Evolutionary conservation across 208 protist species (phyloP).

Genomic region (Leishmania arabica): DNA sequence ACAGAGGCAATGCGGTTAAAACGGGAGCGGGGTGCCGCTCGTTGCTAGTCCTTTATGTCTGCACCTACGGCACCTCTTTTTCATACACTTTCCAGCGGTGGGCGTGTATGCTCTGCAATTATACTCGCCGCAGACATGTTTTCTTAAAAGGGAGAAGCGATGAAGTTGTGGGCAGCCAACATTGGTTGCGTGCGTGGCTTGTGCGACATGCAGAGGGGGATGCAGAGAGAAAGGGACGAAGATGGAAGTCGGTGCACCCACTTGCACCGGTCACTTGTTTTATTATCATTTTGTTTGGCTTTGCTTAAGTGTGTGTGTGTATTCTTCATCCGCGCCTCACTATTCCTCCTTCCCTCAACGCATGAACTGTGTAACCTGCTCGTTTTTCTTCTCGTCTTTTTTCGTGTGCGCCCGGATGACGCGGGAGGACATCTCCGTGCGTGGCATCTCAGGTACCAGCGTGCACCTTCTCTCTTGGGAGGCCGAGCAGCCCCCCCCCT

Average conservation of each 20-base stretch:
- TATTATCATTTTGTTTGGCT: not conserved
- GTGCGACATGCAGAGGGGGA: not conserved
- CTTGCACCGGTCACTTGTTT: not conserved
- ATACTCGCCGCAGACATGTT: not conserved
- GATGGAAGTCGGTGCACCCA: not conserved
- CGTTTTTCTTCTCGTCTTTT: constrained; percentile 6
- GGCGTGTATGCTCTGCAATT: not conserved
- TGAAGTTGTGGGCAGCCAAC: not conserved
- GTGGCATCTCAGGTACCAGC: not conserved
- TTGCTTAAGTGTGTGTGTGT: not conserved
- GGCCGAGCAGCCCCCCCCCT: not conserved
- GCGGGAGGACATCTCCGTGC: not conserved
- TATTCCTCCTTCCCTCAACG: not conserved
- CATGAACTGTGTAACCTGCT: not conserved
- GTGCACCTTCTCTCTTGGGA: not conserved
- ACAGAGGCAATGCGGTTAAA: not conserved
- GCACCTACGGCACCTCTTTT: not conserved
- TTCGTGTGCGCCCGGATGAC: not conserved
- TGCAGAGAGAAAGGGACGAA: not conserved
- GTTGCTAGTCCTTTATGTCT: not conserved
- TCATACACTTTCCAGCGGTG: not conserved
- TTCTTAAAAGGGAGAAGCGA: not conserved
- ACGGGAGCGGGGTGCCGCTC: not conserved
- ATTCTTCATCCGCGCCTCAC: not conserved
- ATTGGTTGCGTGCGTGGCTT: not conserved